Evolutionary conservation across 2,329 filamentous ascomycete genomes (phyloP).

Genomic region (Endothia cerciana): DNA sequence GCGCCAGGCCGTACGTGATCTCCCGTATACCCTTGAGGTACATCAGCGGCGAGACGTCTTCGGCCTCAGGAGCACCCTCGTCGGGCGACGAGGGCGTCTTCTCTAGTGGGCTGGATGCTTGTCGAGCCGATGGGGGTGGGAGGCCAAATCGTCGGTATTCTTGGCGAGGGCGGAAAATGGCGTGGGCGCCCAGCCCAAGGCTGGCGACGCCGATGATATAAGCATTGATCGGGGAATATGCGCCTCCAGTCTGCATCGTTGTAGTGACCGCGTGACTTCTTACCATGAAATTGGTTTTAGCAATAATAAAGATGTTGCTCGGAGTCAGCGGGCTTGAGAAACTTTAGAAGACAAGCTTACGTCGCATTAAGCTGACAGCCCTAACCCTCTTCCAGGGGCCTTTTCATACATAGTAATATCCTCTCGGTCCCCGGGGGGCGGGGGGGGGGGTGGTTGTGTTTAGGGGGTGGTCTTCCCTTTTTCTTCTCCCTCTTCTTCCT

Average conservation of each 20-base stretch:
- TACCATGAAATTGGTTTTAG: too few relatives aligned
- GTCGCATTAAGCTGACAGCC: too few relatives aligned
- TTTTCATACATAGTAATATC: too few relatives aligned
- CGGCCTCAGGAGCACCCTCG: not conserved
- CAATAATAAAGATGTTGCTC: too few relatives aligned
- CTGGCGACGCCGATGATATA: constrained; percentile 11
- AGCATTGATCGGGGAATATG: constrained; percentile 9
- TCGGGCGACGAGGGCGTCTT: not conserved
- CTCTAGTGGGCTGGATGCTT: not conserved
- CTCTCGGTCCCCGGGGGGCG: too few relatives aligned
- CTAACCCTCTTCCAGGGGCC: too few relatives aligned
- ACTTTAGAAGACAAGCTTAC: too few relatives aligned
- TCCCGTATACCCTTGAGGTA: constrained; percentile 43
- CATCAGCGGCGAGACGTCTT: constrained; percentile 39
- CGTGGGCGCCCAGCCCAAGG: constrained; percentile 14
- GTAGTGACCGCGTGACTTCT: too few relatives aligned
- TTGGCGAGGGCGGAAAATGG: constrained; percentile 19
- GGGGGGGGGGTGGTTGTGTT: too few relatives aligned
- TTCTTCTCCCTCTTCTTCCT: too few relatives aligned
- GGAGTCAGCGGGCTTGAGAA: too few relatives aligned
- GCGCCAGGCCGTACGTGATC: constrained; percentile 37
- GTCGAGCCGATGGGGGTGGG: constrained; percentile 7
- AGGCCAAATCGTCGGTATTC: constrained; percentile 25
- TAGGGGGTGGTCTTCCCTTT: too few relatives aligned
- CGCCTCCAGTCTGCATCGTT: not conserved